phyloP scores from a whole-genome alignment of 768 basidiomycete genomes.

The Jaapia argillacea region DNA sequence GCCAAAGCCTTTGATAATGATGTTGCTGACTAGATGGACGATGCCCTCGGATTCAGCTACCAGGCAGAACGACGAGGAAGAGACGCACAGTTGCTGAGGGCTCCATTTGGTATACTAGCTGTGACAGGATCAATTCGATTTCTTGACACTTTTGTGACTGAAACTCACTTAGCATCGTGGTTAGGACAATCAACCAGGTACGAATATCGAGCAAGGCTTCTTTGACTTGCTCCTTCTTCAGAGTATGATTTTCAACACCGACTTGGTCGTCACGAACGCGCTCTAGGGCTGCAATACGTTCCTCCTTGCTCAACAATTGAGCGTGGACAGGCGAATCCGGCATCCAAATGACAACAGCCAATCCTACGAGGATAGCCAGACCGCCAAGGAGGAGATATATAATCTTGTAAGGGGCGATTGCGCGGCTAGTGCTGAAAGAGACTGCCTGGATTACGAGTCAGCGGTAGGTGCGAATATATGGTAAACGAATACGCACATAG shows the following conservation, averaged over 20 bases:
- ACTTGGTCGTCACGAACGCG: slow-evolving; percentile 59
- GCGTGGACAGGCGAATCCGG: slow-evolving; percentile 61
- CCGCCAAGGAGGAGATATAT: slow-evolving; percentile 52
- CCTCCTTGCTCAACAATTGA: slow-evolving; percentile 41
- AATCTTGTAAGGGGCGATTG: slow-evolving; percentile 48
- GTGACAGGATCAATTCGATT: too few relatives aligned
- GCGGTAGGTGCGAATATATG: background rate
- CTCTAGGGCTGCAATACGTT: slow-evolving; percentile 52
- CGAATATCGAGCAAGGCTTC: slow-evolving; percentile 49
- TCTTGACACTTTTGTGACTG: too few relatives aligned
- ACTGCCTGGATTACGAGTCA: slow-evolving; percentile 30
- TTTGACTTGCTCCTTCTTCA: slow-evolving; percentile 48
- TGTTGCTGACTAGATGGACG: slow-evolving; percentile 40
- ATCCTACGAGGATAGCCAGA: slow-evolving; percentile 48
- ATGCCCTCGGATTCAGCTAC: background rate
- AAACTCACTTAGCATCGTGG: slow-evolving; percentile 46
- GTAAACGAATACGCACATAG: slow-evolving; percentile 30
- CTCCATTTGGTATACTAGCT: slow-evolving; percentile 64
- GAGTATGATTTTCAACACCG: slow-evolving; percentile 48
- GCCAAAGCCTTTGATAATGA: slow-evolving; percentile 54
- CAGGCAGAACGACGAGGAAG: background rate
- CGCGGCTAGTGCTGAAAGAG: slow-evolving; percentile 39
- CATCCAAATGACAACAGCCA: slow-evolving; percentile 46
- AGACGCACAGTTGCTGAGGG: slow-evolving; percentile 46
- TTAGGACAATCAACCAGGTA: slow-evolving; percentile 53